Conservation (phyloP, 306 rosid genomes). For the Cicer yamashitae region DNA sequence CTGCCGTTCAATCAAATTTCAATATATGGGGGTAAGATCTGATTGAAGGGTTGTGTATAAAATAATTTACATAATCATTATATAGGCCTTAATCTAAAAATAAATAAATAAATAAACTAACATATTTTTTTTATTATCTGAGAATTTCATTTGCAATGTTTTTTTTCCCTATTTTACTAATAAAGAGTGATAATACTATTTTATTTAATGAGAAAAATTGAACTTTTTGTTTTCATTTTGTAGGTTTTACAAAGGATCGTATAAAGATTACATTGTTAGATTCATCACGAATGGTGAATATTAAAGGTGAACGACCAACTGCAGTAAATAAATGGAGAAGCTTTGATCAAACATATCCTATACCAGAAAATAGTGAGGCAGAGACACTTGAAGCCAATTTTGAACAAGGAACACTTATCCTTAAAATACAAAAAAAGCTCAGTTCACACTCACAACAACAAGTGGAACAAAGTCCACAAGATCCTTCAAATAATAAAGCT, state of each 20-base stretch:
- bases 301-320: conserved; percentile 62
- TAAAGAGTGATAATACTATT: too few species aligned
- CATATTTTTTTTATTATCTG: too few species aligned
- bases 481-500: conserved; percentile 22
- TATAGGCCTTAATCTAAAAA: too few species aligned
- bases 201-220: too few species aligned
- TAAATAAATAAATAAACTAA: too few species aligned
- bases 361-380: conserved; percentile 49
- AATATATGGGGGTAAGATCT: too few species aligned
- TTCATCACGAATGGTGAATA: conserved; percentile 14
- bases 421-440: conserved; percentile 58
- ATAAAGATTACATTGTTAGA: conserved; percentile 40
- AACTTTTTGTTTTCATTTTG: background rate
- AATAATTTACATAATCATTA: too few species aligned
- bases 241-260: conserved; percentile 60
- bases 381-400: conserved; percentile 50
- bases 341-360: conserved; percentile 46
- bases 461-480: conserved; percentile 13
- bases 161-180: too few species aligned
- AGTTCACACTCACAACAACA: conserved; percentile 15
- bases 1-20: too few species aligned
- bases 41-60: too few species aligned
- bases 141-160: too few species aligned
- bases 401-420: conserved; percentile 47
- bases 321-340: conserved; percentile 47